Base-by-base conservation (phyloP, 805 yeast genomes). In the Saccharomycopsis sp. region DNA sequence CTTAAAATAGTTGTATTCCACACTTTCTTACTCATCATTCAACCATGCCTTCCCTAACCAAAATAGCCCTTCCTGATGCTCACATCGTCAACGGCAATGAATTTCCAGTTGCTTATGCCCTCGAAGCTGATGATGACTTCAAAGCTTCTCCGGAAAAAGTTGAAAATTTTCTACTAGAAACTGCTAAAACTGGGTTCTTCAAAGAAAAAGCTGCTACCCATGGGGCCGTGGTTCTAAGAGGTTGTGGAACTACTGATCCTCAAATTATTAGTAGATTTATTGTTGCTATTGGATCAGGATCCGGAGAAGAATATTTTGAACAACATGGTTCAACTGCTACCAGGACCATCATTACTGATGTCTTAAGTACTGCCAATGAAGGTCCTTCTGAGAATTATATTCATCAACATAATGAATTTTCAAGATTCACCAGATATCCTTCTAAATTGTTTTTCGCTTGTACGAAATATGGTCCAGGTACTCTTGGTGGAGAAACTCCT, bases 401-500 rank as follows among this genome's bases (percentile, higher is more conserved):
- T 14, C 48, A 47, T 33, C 63, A 59, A 37, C 65, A 60, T 46
- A 58, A 58, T 39, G 64, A 60, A 33, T 60, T 53, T 39, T 55
- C 62, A 2, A 40, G 63, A 32, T 61, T 57, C 38, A 46, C 43
- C 6, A 45, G 47, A 20, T 57, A 42, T 33, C 65, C 65, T 9
- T 44, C 51, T 2, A 55, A 45, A 3, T 42, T 57, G 26, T 49
- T 48, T 31, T 58, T 58, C 33, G 49, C 51, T 2, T 56, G 59
- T 31, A 21, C 39, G 13, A 49, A 47, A 21, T 47, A 43, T 31
- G 44, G 34, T 8, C 41, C 43, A 13, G 17, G 10, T 4, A 56
- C 53, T 2, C 42, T 42, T 29, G 62, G 61, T 12, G 64, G 64
- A 18, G 59, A 52, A 28, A 59, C 63, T 15, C 63, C 64, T 14